A percentile compares a stretch with the other conserved stretches of the same genome.
Evolutionary conservation across 2,329 filamentous ascomycete species (phyloP).

Genomic region (Fusarium sp.): DNA sequence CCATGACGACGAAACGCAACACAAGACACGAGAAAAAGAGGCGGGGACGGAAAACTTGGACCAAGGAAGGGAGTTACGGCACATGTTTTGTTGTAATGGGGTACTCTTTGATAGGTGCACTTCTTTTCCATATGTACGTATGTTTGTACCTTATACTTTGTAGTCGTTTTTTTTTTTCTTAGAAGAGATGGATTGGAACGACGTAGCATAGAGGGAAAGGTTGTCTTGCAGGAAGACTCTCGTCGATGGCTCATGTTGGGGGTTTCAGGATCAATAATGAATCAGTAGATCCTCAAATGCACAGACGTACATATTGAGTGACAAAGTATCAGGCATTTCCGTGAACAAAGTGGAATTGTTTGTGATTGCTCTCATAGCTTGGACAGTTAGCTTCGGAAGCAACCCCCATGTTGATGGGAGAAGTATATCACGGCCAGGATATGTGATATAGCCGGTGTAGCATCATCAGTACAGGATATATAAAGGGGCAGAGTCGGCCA

Average conservation of each 20-base stretch:
- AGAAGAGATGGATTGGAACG: constrained; percentile 19
- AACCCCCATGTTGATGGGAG: constrained; percentile 4
- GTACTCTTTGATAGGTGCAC: constrained; percentile 28
- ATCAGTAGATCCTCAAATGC: constrained; percentile 18
- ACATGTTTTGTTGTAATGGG: constrained; percentile 40
- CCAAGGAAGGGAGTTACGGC: constrained; percentile 23
- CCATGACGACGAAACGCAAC: not conserved
- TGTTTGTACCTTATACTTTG: constrained; percentile 29
- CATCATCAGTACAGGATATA: not conserved
- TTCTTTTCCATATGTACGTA: constrained; percentile 36
- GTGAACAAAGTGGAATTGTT: not conserved
- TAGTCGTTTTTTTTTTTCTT: constrained; percentile 28
- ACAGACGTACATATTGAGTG: not conserved
- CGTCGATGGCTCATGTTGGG: constrained; percentile 12
- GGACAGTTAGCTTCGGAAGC: not conserved
- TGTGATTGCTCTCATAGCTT: not conserved
- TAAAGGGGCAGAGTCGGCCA: not conserved
- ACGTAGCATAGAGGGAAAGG: constrained; percentile 16
- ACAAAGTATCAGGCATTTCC: not conserved
- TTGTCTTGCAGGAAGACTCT: not conserved
- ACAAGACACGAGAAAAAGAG: constrained; percentile 22
- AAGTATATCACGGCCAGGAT: not conserved
- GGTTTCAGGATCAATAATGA: constrained; percentile 37
- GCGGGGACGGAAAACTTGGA: constrained; percentile 12
- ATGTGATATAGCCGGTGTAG: not conserved